Evolutionary conservation across 169 alveolate genomes (phyloP).

Genomic region (Fabrea salina): DNA sequence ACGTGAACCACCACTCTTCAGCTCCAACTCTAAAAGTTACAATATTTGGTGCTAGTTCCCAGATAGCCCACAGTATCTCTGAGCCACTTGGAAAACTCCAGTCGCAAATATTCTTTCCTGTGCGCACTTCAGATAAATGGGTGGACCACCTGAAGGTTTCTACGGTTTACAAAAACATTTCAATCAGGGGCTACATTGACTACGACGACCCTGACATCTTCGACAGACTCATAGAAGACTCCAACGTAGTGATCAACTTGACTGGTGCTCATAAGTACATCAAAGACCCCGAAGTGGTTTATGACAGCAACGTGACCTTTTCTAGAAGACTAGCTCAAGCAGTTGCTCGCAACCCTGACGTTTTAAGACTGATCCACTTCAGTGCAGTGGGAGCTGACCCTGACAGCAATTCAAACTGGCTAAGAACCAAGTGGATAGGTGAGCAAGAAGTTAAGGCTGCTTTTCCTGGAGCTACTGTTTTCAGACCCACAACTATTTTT

Average conservation of each 20-base stretch:
- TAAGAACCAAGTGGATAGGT: constrained; percentile 48
- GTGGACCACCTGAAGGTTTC: not conserved
- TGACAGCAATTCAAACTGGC: constrained; percentile 36
- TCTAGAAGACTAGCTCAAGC: constrained; percentile 54
- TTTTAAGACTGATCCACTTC: constrained; percentile 52
- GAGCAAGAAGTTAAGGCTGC: constrained; percentile 53
- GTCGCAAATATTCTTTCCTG: not conserved
- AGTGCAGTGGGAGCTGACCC: constrained; percentile 53
- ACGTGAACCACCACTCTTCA: not conserved
- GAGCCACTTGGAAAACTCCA: not conserved
- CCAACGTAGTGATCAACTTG: constrained; percentile 48
- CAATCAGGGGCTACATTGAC: constrained; percentile 34
- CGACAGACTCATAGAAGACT: constrained; percentile 36
- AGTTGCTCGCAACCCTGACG: constrained; percentile 46
- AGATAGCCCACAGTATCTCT: not conserved
- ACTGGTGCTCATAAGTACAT: constrained; percentile 37
- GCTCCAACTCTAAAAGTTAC: not conserved
- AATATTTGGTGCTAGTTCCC: constrained; percentile 11
- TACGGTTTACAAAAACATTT: not conserved
- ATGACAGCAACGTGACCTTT: constrained; percentile 38
- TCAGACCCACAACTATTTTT: constrained; percentile 46
- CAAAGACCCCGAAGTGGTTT: constrained; percentile 34
- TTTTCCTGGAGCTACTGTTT: constrained; percentile 51
- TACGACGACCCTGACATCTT: constrained; percentile 42
- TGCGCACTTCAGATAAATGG: constrained; percentile 18